Percentiles rank a stretch among this genome's conserved stretches.
These are phyloP conservation scores for Pseudopyrenochaeta lycopersici DNA, from an alignment of 2,329 filamentous ascomycete genomes.

Conservation along the genomic window DNA sequence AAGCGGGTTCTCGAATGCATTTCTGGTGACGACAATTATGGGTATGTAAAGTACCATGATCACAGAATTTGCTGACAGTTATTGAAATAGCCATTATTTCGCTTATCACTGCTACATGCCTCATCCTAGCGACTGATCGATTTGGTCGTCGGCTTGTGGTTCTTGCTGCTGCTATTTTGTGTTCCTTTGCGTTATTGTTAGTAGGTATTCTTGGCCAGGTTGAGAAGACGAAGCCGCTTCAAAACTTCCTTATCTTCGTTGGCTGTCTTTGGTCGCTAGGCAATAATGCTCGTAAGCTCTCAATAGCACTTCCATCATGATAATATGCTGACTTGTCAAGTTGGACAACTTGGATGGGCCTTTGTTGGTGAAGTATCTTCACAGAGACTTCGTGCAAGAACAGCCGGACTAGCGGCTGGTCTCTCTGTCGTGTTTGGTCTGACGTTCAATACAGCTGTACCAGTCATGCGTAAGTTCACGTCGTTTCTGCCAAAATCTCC, in stretches of 20 bases:
- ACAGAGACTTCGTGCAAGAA: not conserved
- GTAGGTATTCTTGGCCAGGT: not conserved
- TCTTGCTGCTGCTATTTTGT: not conserved
- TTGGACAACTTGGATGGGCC: not conserved
- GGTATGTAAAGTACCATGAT: not conserved
- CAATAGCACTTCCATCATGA: not conserved
- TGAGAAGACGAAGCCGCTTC: not conserved
- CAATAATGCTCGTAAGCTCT: not conserved
- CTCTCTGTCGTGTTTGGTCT: not conserved
- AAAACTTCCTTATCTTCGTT: conserved; percentile 2
- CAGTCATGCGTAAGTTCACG: not conserved
- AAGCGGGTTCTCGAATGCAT: conserved; percentile 2
- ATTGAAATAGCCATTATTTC: not conserved
- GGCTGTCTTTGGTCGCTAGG: not conserved
- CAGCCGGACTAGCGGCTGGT: not conserved
- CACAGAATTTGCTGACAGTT: not conserved
- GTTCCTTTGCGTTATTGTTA: not conserved
- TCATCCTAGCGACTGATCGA: not conserved
- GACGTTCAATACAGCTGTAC: not conserved
- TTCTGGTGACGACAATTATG: conserved; percentile 4
- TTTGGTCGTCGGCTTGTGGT: not conserved
- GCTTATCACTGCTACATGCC: not conserved
- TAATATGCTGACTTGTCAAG: not conserved
- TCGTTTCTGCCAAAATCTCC: not conserved
- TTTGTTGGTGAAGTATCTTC: conserved; percentile 1